Percentiles rank a stretch among this genome's conserved stretches.
Conservation (phyloP, 768 basidiomycete species). For the Suillus spraguei region DNA sequence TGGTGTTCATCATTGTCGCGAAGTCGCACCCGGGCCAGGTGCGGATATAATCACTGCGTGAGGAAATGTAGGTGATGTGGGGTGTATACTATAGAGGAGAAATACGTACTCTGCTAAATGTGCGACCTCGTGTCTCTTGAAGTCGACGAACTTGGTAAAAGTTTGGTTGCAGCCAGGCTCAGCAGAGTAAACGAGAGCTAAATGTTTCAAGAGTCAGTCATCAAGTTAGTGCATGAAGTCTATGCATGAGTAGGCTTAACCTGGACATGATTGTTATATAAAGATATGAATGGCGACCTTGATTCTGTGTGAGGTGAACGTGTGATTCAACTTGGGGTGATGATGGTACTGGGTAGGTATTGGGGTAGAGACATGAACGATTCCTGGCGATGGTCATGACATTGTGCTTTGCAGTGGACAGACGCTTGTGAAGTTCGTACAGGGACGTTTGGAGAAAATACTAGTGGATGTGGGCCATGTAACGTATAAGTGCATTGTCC, state of each 20-base stretch:
- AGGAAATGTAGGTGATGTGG: background rate
- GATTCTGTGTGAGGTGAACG: background rate
- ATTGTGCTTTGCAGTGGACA: background rate
- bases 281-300: background rate
- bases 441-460: background rate
- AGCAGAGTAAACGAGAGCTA: conserved; percentile 19
- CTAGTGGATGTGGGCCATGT: background rate
- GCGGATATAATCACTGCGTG: conserved; percentile 21
- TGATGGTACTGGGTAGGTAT: too few species aligned
- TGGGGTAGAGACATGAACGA: background rate
- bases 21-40: conserved; percentile 17
- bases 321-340: background rate
- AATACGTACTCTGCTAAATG: background rate
- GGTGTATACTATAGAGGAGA: background rate
- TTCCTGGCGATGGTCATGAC: background rate
- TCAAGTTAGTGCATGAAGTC: background rate
- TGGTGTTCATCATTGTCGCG: conserved; percentile 19
- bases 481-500: background rate
- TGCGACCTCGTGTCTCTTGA: conserved; percentile 23
- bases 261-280: background rate
- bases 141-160: conserved; percentile 22
- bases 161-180: conserved; percentile 11
- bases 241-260: background rate
- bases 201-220: background rate
- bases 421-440: background rate